These are phyloP conservation scores for Xylaria acuta DNA, from an alignment of 495 filamentous ascomycete genomes.

Conservation along the genomic window DNA sequence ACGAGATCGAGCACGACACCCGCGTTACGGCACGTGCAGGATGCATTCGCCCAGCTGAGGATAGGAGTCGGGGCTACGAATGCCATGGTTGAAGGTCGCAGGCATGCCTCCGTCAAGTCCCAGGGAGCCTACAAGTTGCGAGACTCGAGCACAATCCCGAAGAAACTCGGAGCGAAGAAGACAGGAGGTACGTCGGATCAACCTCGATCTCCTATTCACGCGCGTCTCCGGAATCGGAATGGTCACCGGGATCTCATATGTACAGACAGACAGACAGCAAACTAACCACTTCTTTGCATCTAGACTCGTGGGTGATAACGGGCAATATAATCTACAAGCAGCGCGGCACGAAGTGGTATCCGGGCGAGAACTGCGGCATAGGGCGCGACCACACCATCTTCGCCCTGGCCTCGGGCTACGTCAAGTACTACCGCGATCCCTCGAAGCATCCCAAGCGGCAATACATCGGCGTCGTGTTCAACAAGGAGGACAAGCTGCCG, in stretches of 20 bases:
- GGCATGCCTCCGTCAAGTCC: slow-evolving; percentile 83
- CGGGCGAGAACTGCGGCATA: slow-evolving; percentile 91
- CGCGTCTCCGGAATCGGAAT: not conserved
- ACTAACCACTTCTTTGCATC: slow-evolving; percentile 21
- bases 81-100: slow-evolving; percentile 53
- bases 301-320: slow-evolving; percentile 86
- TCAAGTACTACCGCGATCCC: slow-evolving; percentile 94
- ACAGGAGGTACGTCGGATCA: slow-evolving; percentile 66
- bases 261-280: slow-evolving; percentile 11
- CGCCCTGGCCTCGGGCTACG: slow-evolving; percentile 81
- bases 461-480: slow-evolving; percentile 91
- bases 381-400: slow-evolving; percentile 98
- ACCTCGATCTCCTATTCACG: not conserved
- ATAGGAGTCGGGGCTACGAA: slow-evolving; percentile 45
- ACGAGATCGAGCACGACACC: slow-evolving; percentile 34
- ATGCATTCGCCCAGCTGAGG: slow-evolving; percentile 44
- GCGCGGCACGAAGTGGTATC: slow-evolving; percentile 90
- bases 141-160: slow-evolving; percentile 85
- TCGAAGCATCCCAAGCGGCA: slow-evolving; percentile 76
- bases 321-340: slow-evolving; percentile 99
- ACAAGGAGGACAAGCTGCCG: slow-evolving; percentile 75
- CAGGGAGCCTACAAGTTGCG: slow-evolving; percentile 85
- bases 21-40: slow-evolving; percentile 40
- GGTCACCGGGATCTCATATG: not conserved
- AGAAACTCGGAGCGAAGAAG: slow-evolving; percentile 94